Conservation (phyloP, 1,284 basidiomycete species). For the Limonomyces culmigenus region DNA sequence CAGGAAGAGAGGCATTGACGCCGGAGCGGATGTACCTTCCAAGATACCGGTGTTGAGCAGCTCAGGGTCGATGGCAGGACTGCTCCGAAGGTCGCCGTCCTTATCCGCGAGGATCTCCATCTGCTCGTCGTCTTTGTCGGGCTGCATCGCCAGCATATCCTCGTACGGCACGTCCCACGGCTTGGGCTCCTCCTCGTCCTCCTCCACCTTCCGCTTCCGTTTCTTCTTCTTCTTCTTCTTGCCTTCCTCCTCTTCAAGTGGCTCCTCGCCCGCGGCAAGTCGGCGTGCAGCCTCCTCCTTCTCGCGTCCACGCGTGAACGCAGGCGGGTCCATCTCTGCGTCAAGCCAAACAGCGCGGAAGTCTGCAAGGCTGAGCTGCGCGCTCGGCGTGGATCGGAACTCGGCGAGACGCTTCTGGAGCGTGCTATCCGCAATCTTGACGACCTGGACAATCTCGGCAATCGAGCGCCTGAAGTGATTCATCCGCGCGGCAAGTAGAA, state of each 20-base stretch:
- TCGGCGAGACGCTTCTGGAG: constrained; percentile 91
- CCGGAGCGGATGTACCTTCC: constrained; percentile 11
- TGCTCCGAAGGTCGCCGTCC: constrained; percentile 5
- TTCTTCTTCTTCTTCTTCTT: constrained; percentile 14
- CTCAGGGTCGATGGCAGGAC: constrained; percentile 24
- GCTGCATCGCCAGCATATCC: too few relatives aligned
- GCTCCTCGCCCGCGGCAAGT: constrained; percentile 17
- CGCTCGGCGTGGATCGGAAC: constrained; percentile 83
- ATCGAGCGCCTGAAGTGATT: constrained; percentile 90
- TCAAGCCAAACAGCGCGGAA: constrained; percentile 88
- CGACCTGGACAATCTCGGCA: constrained; percentile 94
- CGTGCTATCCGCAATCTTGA: constrained; percentile 94
- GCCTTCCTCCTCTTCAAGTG: constrained; percentile 11
- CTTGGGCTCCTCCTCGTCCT: constrained; percentile 15
- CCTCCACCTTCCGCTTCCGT: constrained; percentile 22
- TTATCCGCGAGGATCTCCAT: constrained; percentile 14
- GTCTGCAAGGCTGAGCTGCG: constrained; percentile 75
- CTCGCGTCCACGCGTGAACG: constrained; percentile 63
- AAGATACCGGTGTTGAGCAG: constrained; percentile 31
- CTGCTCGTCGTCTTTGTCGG: constrained; percentile 25
- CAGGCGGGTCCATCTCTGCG: constrained; percentile 82
- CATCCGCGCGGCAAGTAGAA: constrained; percentile 94
- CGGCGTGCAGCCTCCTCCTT: constrained; percentile 45
- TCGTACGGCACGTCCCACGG: too few relatives aligned
- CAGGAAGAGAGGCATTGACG: constrained; percentile 12